These are phyloP conservation scores for Metroxylon sagu DNA, from an alignment of 176 grass and related monocot species.

Conservation along the genomic window DNA sequence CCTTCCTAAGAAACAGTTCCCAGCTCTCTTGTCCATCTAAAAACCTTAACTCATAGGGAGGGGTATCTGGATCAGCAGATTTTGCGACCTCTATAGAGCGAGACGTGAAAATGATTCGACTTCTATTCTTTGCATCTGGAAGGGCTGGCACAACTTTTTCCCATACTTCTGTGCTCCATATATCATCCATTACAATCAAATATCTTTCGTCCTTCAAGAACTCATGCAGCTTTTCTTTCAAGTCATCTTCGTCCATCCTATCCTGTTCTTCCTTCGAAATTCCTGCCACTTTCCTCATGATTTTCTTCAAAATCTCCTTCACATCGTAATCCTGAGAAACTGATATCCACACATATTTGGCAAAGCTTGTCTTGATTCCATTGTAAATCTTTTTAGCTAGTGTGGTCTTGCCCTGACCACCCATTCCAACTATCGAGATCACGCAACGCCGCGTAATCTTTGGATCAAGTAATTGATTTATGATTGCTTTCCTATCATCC, in stretches of 20 bases:
- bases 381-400: too few species aligned
- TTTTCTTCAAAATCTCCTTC: too few species aligned
- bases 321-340: too few species aligned
- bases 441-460: too few species aligned
- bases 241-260: neutral
- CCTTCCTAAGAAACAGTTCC: conserved; percentile 14
- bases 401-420: too few species aligned
- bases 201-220: neutral
- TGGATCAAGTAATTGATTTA: too few species aligned
- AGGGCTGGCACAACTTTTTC: neutral
- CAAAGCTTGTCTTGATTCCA: too few species aligned
- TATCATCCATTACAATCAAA: conserved; percentile 1
- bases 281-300: too few species aligned
- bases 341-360: neutral
- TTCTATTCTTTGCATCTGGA: neutral
- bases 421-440: too few species aligned
- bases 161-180: conserved; percentile 3
- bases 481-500: too few species aligned
- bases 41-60: neutral
- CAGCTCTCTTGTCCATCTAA: neutral
- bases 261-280: too few species aligned
- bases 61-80: neutral
- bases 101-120: neutral
- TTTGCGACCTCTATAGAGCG: neutral
- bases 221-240: neutral